Conservation (phyloP, 2,329 filamentous ascomycete species). For the Intubia oerlemansii region DNA sequence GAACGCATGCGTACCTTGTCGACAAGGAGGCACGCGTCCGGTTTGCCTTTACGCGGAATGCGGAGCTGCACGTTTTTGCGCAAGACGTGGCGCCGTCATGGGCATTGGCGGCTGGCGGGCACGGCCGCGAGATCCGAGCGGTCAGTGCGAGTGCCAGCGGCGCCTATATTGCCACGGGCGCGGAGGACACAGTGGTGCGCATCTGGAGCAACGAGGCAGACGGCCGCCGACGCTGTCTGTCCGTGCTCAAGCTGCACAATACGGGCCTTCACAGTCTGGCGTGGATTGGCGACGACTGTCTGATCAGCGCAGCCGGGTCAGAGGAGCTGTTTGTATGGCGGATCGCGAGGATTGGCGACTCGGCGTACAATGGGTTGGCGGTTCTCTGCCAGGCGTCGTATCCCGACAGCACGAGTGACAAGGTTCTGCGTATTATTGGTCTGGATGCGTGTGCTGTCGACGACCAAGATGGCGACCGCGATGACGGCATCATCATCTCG, state of each 20-base stretch:
- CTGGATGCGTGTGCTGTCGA: slow-evolving; percentile 3
- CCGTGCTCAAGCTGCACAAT: slow-evolving; percentile 54
- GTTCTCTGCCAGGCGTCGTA: slow-evolving; percentile 35
- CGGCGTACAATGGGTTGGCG: slow-evolving; percentile 25
- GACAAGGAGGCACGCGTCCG: slow-evolving; percentile 15
- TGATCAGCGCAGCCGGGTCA: slow-evolving; percentile 71
- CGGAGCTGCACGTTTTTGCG: slow-evolving; percentile 25
- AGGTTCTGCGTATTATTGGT: slow-evolving; percentile 48
- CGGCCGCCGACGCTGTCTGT: slow-evolving; percentile 24
- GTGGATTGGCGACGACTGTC: slow-evolving; percentile 46
- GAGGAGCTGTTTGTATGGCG: slow-evolving; percentile 86
- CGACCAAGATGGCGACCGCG: slow-evolving; percentile 16
- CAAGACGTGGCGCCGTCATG: slow-evolving; percentile 15
- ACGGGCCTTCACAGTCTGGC: slow-evolving; percentile 64
- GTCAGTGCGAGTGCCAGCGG: slow-evolving; percentile 16
- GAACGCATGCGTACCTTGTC: slow-evolving; percentile 40
- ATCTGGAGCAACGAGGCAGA: slow-evolving; percentile 1
- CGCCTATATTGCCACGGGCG: slow-evolving; percentile 38
- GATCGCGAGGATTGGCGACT: slow-evolving; percentile 26
- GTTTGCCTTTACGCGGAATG: slow-evolving; percentile 59
- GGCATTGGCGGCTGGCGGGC: slow-evolving; percentile 46
- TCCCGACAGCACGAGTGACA: slow-evolving; percentile 29
- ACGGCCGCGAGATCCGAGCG: slow-evolving; percentile 65
- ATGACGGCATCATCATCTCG: slow-evolving; percentile 26
- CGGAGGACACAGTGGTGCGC: slow-evolving; percentile 53